Evolutionary conservation across 306 rosid species (phyloP).

Genomic region (Rubus idaeus): DNA sequence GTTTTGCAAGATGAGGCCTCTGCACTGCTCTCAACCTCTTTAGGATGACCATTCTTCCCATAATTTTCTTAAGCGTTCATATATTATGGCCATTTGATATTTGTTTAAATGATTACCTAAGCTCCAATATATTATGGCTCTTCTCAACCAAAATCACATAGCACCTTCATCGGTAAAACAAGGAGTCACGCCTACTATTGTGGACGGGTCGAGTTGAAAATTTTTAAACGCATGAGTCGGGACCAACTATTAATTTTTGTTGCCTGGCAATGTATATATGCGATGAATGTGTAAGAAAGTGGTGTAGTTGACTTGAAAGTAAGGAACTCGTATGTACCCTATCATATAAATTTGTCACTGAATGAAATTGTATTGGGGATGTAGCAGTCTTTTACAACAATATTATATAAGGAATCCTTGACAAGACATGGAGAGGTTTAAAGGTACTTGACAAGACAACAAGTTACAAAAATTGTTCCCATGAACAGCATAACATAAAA

Average conservation of each 20-base stretch:
- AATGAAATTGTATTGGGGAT: too few species aligned
- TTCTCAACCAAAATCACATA: too few species aligned
- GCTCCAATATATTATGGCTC: too few species aligned
- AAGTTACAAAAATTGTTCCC: not conserved
- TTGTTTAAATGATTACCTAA: too few species aligned
- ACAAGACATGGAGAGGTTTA: not conserved
- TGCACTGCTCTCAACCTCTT: constrained; percentile 42
- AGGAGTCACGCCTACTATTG: not conserved
- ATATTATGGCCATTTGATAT: too few species aligned
- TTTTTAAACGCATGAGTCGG: not conserved
- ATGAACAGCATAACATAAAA: constrained; percentile 1
- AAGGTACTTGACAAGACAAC: not conserved
- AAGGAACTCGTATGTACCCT: too few species aligned
- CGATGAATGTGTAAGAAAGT: too few species aligned
- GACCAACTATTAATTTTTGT: not conserved
- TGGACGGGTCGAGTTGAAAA: not conserved
- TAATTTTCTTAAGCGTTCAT: not conserved
- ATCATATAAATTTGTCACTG: too few species aligned
- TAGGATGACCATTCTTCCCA: not conserved
- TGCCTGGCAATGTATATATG: not conserved
- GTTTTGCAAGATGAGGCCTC: constrained; percentile 73
- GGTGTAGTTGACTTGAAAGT: too few species aligned
- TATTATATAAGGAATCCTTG: not conserved
- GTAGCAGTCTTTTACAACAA: not conserved
- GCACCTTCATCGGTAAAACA: too few species aligned